A percentile compares a stretch with the other conserved stretches of the same genome.
phyloP scores from a whole-genome alignment of 192 early-diverging fungal species.

The Podila verticillata region DNA sequence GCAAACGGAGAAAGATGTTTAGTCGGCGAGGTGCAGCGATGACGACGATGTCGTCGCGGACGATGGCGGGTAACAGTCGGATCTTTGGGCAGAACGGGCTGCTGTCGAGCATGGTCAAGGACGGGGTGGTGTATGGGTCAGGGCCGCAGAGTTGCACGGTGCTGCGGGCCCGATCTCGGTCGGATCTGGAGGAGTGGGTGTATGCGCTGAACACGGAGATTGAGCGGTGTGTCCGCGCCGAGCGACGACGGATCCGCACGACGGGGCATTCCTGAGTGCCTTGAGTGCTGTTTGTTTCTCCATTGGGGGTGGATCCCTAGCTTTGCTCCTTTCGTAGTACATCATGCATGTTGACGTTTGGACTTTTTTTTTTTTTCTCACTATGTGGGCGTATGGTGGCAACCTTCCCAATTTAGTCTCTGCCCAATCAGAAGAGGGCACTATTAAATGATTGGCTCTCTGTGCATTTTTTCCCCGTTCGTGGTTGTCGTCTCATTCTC shows the following conservation, averaged over 20 bases:
- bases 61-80: conserved; percentile 14
- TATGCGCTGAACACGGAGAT: conserved; percentile 52
- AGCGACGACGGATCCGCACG: conserved; percentile 14
- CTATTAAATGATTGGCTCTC: too few species aligned
- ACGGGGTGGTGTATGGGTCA: conserved; percentile 34
- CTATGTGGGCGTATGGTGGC: too few species aligned
- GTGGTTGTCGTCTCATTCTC: too few species aligned
- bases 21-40: conserved; percentile 8
- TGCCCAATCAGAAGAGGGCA: too few species aligned
- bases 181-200: conserved; percentile 54
- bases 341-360: too few species aligned
- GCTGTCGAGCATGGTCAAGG: conserved; percentile 31
- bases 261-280: background rate
- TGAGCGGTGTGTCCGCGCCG: conserved; percentile 38
- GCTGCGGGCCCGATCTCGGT: conserved; percentile 31
- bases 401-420: too few species aligned
- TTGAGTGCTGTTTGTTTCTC: background rate
- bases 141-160: conserved; percentile 25
- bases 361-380: too few species aligned
- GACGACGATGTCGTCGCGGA: conserved; percentile 14
- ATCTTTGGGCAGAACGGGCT: conserved; percentile 25
- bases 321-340: too few species aligned
- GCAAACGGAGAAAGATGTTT: conserved; percentile 36
- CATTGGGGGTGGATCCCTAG: too few species aligned
- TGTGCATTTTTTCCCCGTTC: too few species aligned